Conservation (phyloP, 2,329 filamentous ascomycete genomes). For the Ophiosphaerella korrae region DNA sequence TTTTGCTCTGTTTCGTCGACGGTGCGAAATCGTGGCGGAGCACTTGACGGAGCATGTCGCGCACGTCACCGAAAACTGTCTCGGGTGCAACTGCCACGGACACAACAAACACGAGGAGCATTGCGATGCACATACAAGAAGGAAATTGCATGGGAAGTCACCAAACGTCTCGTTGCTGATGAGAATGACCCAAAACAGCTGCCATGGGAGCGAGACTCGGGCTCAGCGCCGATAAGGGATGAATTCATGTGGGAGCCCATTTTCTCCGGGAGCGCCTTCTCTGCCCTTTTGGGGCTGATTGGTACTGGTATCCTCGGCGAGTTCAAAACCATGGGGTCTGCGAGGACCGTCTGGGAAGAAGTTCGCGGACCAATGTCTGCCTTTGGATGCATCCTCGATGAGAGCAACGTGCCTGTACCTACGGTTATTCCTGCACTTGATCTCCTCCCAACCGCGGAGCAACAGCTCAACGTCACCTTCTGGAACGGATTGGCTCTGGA, state of each 20-base stretch:
- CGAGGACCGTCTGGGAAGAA: neutral
- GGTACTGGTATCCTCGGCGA: neutral
- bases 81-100: too few relatives aligned
- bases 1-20: neutral
- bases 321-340: neutral
- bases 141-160: neutral
- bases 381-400: neutral
- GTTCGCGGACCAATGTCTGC: neutral
- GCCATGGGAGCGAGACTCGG: neutral
- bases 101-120: too few relatives aligned
- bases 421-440: neutral
- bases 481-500: neutral
- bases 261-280: neutral
- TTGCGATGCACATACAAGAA: too few relatives aligned
- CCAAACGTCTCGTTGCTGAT: neutral
- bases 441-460: neutral
- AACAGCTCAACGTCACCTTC: neutral
- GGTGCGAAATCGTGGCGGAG: neutral
- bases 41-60: neutral
- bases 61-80: neutral
- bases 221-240: neutral
- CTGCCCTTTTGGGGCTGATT: neutral
- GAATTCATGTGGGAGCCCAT: neutral
- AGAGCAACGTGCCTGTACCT: neutral
- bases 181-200: neutral